These are phyloP conservation scores for Talaromyces sp. DNA, from an alignment of 2,329 filamentous ascomycete genomes.

Conservation along the genomic window DNA sequence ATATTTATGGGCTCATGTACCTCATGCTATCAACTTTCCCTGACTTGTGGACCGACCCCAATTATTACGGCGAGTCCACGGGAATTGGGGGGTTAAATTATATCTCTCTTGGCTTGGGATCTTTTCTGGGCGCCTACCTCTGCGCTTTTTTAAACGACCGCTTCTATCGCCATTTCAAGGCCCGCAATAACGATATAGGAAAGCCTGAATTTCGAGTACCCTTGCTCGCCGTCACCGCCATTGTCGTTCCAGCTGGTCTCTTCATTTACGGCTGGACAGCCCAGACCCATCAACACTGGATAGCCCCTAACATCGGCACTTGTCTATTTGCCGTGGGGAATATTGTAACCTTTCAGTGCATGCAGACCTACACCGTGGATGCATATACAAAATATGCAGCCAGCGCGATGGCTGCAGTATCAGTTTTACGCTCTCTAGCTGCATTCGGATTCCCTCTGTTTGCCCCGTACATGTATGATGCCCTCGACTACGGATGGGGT, in stretches of 20 bases:
- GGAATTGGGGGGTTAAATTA: constrained; percentile 2
- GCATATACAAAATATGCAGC: constrained; percentile 36
- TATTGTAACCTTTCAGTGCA: constrained; percentile 41
- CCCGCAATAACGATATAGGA: constrained; percentile 35
- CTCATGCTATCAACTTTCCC: constrained; percentile 27
- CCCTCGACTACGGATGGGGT: constrained; percentile 35
- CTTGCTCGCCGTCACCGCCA: constrained; percentile 49
- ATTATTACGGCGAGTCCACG: constrained; percentile 51
- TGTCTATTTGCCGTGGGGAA: constrained; percentile 46
- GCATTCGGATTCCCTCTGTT: constrained; percentile 40
- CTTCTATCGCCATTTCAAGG: not conserved
- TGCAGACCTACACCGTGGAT: constrained; percentile 42
- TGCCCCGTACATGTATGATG: constrained; percentile 35
- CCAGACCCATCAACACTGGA: constrained; percentile 47
- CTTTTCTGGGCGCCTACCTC: not conserved
- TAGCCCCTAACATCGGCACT: constrained; percentile 52
- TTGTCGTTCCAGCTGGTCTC: constrained; percentile 50
- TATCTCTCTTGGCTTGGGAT: not conserved
- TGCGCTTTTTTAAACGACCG: not conserved
- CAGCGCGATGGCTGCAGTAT: constrained; percentile 31
- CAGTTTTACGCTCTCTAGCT: constrained; percentile 31
- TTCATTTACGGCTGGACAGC: constrained; percentile 58
- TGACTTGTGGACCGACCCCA: constrained; percentile 20
- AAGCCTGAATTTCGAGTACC: constrained; percentile 61
- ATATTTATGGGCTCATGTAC: constrained; percentile 56